A percentile compares a stretch with the other conserved stretches of the same genome.
Conservation (phyloP, 2,329 filamentous ascomycete species). For the Trichophyton equinum region DNA sequence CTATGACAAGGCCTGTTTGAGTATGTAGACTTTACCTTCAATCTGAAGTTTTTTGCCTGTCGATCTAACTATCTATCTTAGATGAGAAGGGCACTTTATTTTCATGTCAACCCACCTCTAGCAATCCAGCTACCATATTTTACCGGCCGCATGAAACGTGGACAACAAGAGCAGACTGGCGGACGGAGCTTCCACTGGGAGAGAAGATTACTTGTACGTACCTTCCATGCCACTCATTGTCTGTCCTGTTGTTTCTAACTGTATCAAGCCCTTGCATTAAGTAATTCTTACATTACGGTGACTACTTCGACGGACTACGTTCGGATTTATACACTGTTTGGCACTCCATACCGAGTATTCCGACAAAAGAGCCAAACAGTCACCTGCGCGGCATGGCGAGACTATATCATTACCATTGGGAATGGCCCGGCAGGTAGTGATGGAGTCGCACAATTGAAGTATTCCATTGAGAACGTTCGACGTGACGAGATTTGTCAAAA, state of each 20-base stretch:
- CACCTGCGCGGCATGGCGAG: slow-evolving; percentile 83
- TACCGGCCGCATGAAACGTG: slow-evolving; percentile 95
- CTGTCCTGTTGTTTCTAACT: background rate
- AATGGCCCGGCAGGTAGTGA: slow-evolving; percentile 76
- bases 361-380: slow-evolving; percentile 88
- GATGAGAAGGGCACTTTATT: slow-evolving; percentile 75
- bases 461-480: slow-evolving; percentile 91
- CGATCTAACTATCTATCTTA: slow-evolving; percentile 12
- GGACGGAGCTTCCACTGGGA: slow-evolving; percentile 72
- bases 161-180: slow-evolving; percentile 84
- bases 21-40: slow-evolving; percentile 27
- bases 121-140: slow-evolving; percentile 69
- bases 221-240: background rate
- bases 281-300: slow-evolving; percentile 80
- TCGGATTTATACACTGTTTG: slow-evolving; percentile 83
- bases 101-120: slow-evolving; percentile 58
- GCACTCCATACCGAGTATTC: slow-evolving; percentile 77
- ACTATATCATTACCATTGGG: slow-evolving; percentile 92
- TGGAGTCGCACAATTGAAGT: slow-evolving; percentile 65
- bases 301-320: slow-evolving; percentile 81
- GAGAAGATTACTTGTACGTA: slow-evolving; percentile 55
- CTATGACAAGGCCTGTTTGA: slow-evolving; percentile 91
- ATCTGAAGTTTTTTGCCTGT: background rate
- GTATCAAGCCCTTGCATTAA: slow-evolving; percentile 63
- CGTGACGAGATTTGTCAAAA: slow-evolving; percentile 88